Percentiles rank a stretch among this genome's conserved stretches.
Conservation (phyloP, 1,284 basidiomycete genomes). For the Ceratobasidium sp. region DNA sequence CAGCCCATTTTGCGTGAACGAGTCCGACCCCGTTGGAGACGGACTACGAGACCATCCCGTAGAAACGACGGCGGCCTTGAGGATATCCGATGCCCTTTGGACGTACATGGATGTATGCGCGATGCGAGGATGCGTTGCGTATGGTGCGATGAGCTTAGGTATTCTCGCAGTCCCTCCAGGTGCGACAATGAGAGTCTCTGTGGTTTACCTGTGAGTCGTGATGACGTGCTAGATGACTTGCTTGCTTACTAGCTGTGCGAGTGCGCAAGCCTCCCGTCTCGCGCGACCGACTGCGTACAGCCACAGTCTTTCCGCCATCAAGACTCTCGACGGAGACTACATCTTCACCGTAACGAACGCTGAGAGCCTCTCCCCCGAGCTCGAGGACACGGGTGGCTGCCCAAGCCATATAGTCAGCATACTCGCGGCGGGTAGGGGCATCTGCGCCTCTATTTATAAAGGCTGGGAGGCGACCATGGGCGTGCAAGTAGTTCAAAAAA, state of each 20-base stretch:
- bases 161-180: constrained; percentile 60
- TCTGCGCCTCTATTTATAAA: constrained; percentile 56
- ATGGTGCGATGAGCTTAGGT: constrained; percentile 55
- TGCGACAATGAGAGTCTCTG: constrained; percentile 56
- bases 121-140: constrained; percentile 50
- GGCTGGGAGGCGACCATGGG: constrained; percentile 56
- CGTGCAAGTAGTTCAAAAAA: constrained; percentile 64
- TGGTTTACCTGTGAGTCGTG: not conserved
- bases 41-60: constrained; percentile 29
- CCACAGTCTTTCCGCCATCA: constrained; percentile 49
- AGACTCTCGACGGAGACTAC: constrained; percentile 52
- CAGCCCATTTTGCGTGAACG: constrained; percentile 3
- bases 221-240: not conserved
- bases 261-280: constrained; percentile 29
- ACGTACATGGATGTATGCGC: constrained; percentile 59
- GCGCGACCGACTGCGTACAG: constrained; percentile 42
- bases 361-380: constrained; percentile 53
- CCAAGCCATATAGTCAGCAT: constrained; percentile 65
- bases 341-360: constrained; percentile 59
- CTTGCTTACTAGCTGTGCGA: constrained; percentile 13
- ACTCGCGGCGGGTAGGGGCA: constrained; percentile 57
- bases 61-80: constrained; percentile 23
- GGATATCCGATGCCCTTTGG: constrained; percentile 17
- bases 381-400: constrained; percentile 58
- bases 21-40: constrained; percentile 5